These are phyloP conservation scores for Scheffersomyces amazonensis DNA, from an alignment of 805 yeast genomes.

Conservation along the genomic window DNA sequence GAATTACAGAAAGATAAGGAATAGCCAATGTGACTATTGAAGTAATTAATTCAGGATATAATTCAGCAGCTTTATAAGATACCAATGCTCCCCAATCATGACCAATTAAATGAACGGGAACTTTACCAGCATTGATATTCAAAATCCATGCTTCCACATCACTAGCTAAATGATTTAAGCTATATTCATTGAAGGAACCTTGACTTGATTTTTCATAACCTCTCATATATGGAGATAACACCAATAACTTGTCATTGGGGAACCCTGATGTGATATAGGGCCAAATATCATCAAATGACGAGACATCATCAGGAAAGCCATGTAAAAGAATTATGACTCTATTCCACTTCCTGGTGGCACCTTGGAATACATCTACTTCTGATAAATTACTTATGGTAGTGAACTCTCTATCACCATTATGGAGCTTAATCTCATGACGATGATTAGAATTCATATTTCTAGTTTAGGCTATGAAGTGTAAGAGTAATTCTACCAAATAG, in stretches of 20 bases:
- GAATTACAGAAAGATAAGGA: constrained; percentile 30
- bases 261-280: constrained; percentile 17
- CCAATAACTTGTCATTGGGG: constrained; percentile 14
- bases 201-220: constrained; percentile 37
- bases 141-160: constrained; percentile 34
- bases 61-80: constrained; percentile 29
- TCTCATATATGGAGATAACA: constrained; percentile 33
- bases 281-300: constrained; percentile 21
- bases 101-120: constrained; percentile 37
- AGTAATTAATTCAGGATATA: constrained; percentile 31
- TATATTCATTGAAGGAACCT: constrained; percentile 20
- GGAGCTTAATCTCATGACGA: constrained; percentile 10
- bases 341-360: constrained; percentile 10
- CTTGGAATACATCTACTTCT: constrained; percentile 11
- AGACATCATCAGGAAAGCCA: constrained; percentile 39
- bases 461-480: too few species aligned
- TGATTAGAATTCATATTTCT: too few species aligned
- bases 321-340: constrained; percentile 27
- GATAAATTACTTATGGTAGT: constrained; percentile 17
- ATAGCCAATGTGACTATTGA: constrained; percentile 37
- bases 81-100: constrained; percentile 46
- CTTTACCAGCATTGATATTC: constrained; percentile 13
- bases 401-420: constrained; percentile 15
- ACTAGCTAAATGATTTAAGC: constrained; percentile 25
- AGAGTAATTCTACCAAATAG: too few species aligned